Percentiles rank a stretch among this genome's conserved stretches.
These are phyloP conservation scores for Coelastrella sp. DNA, from an alignment of 139 green algal species.

Conservation along the genomic window DNA sequence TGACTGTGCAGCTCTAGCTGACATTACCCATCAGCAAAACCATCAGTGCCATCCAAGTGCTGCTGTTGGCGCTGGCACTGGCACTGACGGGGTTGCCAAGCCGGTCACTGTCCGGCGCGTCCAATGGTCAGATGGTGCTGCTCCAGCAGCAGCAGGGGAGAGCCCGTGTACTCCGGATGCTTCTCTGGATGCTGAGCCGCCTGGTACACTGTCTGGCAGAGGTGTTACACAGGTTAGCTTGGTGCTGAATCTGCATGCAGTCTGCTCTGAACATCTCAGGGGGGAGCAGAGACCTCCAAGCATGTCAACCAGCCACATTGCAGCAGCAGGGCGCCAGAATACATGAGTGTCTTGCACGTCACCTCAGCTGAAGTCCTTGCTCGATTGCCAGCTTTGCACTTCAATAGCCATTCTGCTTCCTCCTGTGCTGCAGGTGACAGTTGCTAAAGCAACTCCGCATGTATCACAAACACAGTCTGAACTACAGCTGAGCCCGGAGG, in stretches of 20 bases:
- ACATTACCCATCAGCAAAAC: not conserved
- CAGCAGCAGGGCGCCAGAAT: not conserved
- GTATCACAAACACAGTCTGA: constrained; percentile 31
- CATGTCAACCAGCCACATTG: too few relatives aligned
- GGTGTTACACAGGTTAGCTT: not conserved
- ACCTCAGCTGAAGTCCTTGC: too few relatives aligned
- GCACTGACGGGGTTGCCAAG: not conserved
- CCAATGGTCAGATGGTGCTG: not conserved
- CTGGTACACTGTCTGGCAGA: not conserved
- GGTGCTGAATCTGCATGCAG: too few relatives aligned
- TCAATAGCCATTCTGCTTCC: not conserved
- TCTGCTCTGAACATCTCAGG: too few relatives aligned
- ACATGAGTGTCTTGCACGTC: not conserved
- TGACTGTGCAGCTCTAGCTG: not conserved
- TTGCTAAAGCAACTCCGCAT: not conserved
- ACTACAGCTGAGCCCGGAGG: constrained; percentile 28
- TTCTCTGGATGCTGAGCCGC: not conserved
- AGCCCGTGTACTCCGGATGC: not conserved
- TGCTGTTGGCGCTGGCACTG: not conserved
- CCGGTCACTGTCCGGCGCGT: not conserved
- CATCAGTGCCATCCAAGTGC: not conserved
- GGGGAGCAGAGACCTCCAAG: too few relatives aligned
- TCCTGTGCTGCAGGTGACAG: not conserved
- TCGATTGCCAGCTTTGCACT: too few relatives aligned
- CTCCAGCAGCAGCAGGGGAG: not conserved